Percentiles rank a stretch among this genome's conserved stretches.
Conservation (phyloP, 2,329 filamentous ascomycete species). For the Colletotrichum gigasporum region DNA sequence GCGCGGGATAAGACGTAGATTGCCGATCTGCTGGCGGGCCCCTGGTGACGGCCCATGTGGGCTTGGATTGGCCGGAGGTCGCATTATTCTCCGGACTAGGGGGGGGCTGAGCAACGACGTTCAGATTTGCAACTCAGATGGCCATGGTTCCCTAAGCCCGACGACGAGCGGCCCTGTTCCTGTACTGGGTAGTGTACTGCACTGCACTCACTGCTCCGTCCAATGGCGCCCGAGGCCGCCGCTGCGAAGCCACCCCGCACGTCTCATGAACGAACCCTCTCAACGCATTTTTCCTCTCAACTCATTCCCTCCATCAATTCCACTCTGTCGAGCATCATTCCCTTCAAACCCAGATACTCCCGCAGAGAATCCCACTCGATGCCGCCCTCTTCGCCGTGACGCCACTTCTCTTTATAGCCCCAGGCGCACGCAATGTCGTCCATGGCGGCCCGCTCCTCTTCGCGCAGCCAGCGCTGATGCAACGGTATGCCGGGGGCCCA, state of each 20-base stretch:
- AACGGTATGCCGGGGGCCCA: constrained; percentile 88
- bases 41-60: constrained; percentile 15
- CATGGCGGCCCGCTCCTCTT: constrained; percentile 88
- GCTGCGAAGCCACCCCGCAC: constrained; percentile 14
- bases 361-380: constrained; percentile 87
- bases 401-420: constrained; percentile 86
- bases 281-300: constrained; percentile 26
- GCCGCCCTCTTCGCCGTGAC: constrained; percentile 89
- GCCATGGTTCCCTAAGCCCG: constrained; percentile 20
- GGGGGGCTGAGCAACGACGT: constrained; percentile 31
- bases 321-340: constrained; percentile 90
- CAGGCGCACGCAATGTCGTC: constrained; percentile 89
- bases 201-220: too few relatives aligned
- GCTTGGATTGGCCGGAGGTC: constrained; percentile 28
- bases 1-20: constrained; percentile 33
- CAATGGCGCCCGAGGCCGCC: constrained; percentile 11
- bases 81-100: constrained; percentile 33
- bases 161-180: constrained; percentile 26
- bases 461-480: constrained; percentile 83
- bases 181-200: too few relatives aligned
- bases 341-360: constrained; percentile 83
- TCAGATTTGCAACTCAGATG: constrained; percentile 17
- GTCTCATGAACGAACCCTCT: constrained; percentile 24
- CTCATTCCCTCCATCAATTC: constrained; percentile 93
- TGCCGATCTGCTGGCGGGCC: constrained; percentile 29